Conservation (phyloP, 768 basidiomycete genomes). For the Boletus rubroflammeus region DNA sequence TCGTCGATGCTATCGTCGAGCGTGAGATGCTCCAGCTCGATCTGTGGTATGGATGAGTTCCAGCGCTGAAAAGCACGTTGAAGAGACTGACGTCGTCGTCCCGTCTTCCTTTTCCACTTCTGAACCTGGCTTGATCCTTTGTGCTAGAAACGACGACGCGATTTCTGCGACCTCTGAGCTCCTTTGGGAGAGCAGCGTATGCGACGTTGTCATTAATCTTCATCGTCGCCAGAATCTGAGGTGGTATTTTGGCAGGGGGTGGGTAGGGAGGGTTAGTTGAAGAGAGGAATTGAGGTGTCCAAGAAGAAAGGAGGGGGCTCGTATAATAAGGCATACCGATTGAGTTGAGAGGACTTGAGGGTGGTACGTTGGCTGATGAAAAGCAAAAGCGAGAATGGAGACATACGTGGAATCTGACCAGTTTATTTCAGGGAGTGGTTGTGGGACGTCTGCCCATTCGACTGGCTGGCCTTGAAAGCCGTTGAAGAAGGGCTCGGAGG, state of each 20-base stretch:
- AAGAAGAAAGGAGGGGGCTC: conserved; percentile 65
- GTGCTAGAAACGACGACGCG: conserved; percentile 49
- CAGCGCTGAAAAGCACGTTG: not conserved
- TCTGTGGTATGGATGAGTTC: conserved; percentile 30
- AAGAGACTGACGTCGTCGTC: conserved; percentile 38
- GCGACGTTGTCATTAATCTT: conserved; percentile 87
- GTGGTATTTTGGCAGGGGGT: conserved; percentile 74
- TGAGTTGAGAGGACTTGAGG: conserved; percentile 72
- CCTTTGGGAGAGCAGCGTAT: conserved; percentile 84
- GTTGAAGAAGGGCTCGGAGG: conserved; percentile 66
- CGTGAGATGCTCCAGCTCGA: conserved; percentile 50
- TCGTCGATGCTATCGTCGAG: conserved; percentile 53
- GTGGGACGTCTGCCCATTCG: conserved; percentile 79
- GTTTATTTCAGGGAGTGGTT: conserved; percentile 63
- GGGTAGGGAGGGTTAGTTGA: conserved; percentile 48
- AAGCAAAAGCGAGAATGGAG: not conserved
- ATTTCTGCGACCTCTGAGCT: conserved; percentile 81
- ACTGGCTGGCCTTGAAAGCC: conserved; percentile 84
- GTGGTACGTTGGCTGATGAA: not conserved
- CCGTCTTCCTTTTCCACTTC: conserved; percentile 67
- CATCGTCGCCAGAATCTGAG: conserved; percentile 71
- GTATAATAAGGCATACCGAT: conserved; percentile 89
- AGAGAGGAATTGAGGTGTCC: conserved; percentile 54
- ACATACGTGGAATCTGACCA: conserved; percentile 83
- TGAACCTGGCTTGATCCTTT: conserved; percentile 71